Evolutionary conservation across 176 grass and related monocot genomes (phyloP).

Genomic region (maize (Zea mays)): DNA sequence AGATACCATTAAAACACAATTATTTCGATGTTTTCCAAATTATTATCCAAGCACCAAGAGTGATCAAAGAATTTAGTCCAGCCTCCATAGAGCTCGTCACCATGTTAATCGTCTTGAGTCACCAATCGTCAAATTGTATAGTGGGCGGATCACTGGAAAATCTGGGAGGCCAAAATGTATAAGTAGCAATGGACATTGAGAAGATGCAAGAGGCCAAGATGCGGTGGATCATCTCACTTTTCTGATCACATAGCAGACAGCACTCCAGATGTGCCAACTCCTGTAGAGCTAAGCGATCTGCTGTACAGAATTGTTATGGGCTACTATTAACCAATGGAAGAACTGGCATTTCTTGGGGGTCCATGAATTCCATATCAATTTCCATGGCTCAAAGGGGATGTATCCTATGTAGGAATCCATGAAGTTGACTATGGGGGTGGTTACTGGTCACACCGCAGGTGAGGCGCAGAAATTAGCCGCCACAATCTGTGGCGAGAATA

Average conservation of each 20-base stretch:
- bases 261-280: background rate
- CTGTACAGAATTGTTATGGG: background rate
- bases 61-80: background rate
- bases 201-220: background rate
- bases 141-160: background rate
- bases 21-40: background rate
- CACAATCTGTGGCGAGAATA: background rate
- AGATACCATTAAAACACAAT: background rate
- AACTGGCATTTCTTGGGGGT: background rate
- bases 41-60: background rate
- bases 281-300: background rate
- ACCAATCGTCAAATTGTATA: background rate
- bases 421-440: background rate
- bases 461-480: background rate
- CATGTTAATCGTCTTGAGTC: background rate
- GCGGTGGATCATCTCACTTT: background rate
- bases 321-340: background rate
- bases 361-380: background rate
- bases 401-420: background rate
- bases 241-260: background rate
- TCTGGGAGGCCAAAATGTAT: background rate
- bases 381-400: background rate
- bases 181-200: background rate
- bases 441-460: background rate
- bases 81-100: background rate